These are phyloP conservation scores for Zygosaccharomyces pseudobailii DNA, from an alignment of 1,139 yeast genomes.

Conservation along the genomic window DNA sequence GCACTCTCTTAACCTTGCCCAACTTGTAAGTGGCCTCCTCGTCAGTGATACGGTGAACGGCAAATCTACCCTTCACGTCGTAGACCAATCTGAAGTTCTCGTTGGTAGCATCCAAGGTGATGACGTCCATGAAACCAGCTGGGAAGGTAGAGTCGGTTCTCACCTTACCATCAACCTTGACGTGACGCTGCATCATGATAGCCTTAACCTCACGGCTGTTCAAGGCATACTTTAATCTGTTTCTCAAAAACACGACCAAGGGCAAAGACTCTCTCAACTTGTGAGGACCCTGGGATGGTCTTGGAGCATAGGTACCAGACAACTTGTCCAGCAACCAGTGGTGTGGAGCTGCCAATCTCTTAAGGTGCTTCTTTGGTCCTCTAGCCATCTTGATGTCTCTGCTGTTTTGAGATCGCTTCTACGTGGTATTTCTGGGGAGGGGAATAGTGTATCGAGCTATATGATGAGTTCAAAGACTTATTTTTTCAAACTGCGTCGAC, in stretches of 20 bases:
- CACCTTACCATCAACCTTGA: slow-evolving; percentile 98
- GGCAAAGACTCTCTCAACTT: slow-evolving; percentile 99
- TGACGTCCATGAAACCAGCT: slow-evolving; percentile 99
- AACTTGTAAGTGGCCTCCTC: slow-evolving; percentile 98
- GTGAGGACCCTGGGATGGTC: slow-evolving; percentile 99
- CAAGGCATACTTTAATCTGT: slow-evolving; percentile 98
- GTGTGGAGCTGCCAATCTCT: slow-evolving; percentile 99
- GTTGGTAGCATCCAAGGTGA: slow-evolving; percentile 94
- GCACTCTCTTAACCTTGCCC: slow-evolving; percentile 96
- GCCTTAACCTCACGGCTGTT: slow-evolving; percentile 99
- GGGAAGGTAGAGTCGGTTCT: slow-evolving; percentile 99
- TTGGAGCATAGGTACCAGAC: slow-evolving; percentile 99
- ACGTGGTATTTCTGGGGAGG: not conserved
- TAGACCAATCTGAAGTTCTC: slow-evolving; percentile 98
- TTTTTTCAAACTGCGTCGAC: slow-evolving; percentile 4
- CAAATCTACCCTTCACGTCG: slow-evolving; percentile 98
- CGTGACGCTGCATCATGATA: slow-evolving; percentile 98
- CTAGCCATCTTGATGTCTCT: slow-evolving; percentile 63
- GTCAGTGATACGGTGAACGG: slow-evolving; percentile 98
- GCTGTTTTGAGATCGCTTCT: slow-evolving; percentile 9
- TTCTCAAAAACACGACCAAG: slow-evolving; percentile 95
- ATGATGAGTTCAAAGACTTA: slow-evolving; percentile 1
- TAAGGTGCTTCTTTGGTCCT: slow-evolving; percentile 98
- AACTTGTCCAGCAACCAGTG: slow-evolving; percentile 99
- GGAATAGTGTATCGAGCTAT: slow-evolving; percentile 1